Conservation (phyloP, 1,284 basidiomycete species). For the Calocybe gambosa region DNA sequence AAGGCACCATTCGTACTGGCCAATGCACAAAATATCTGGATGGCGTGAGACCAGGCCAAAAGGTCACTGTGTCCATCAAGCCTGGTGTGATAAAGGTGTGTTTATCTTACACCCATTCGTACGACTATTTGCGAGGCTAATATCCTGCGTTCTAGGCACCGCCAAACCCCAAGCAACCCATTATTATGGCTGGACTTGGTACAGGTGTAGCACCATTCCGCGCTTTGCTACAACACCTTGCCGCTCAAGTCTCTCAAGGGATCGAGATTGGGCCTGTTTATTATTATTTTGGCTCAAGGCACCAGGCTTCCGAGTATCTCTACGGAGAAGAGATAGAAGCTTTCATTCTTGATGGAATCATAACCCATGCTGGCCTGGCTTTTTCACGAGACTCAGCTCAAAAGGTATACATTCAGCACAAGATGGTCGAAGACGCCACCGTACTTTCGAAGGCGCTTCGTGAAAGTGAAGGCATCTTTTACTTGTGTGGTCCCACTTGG, state of each 20-base stretch:
- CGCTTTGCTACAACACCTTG: constrained; percentile 95
- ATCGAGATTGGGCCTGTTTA: constrained; percentile 84
- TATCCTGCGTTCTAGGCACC: constrained; percentile 56
- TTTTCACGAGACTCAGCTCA: constrained; percentile 91
- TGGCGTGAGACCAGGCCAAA: constrained; percentile 77
- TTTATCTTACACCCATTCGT: constrained; percentile 3
- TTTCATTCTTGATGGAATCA: constrained; percentile 76
- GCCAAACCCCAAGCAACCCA: constrained; percentile 77
- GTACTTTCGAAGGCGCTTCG: constrained; percentile 71
- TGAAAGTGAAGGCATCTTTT: constrained; percentile 79
- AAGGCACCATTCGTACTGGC: constrained; percentile 79
- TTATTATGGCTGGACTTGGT: constrained; percentile 98
- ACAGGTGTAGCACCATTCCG: constrained; percentile 99
- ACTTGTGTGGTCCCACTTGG: constrained; percentile 97
- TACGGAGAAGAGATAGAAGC: constrained; percentile 92
- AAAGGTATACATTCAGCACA: constrained; percentile 99
- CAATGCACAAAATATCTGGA: constrained; percentile 97
- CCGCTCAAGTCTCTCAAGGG: constrained; percentile 73
- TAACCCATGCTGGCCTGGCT: constrained; percentile 88
- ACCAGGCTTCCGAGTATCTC: constrained; percentile 91
- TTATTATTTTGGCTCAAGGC: constrained; percentile 98
- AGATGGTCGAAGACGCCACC: constrained; percentile 88
- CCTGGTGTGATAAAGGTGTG: constrained; percentile 97
- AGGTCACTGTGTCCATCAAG: constrained; percentile 97
- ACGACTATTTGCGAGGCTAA: constrained; percentile 1